Percentiles rank a stretch among this genome's conserved stretches.
These are phyloP conservation scores for Penicillium digitatum DNA, from an alignment of 2,329 filamentous ascomycete genomes.

Conservation along the genomic window DNA sequence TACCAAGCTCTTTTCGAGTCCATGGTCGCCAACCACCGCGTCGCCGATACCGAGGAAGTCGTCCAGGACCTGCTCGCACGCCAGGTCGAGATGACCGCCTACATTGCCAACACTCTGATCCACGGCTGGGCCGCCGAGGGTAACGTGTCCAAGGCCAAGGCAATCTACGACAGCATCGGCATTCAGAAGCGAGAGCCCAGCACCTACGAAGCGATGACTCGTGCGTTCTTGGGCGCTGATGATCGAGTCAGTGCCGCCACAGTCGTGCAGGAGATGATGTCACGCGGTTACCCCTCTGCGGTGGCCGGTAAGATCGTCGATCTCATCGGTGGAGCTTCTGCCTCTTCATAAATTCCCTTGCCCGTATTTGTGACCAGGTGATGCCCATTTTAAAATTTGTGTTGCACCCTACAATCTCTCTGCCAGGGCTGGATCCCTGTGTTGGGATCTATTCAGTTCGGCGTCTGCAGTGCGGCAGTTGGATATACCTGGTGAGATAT, in stretches of 20 bases:
- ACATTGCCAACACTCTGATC: conserved; percentile 97
- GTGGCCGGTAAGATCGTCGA: conserved; percentile 93
- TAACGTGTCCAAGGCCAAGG: conserved; percentile 71
- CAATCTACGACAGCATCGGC: conserved; percentile 75
- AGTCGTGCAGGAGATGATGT: conserved; percentile 86
- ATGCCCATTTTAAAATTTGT: conserved; percentile 10
- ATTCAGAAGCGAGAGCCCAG: conserved; percentile 83
- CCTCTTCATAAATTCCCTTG: conserved; percentile 23
- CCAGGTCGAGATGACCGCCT: conserved; percentile 82
- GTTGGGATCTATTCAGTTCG: conserved; percentile 27
- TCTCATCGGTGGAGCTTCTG: conserved; percentile 59
- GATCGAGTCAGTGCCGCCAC: conserved; percentile 70
- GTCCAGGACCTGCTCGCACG: conserved; percentile 70
- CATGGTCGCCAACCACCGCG: conserved; percentile 90
- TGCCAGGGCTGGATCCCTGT: conserved; percentile 36
- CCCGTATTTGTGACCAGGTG: conserved; percentile 3
- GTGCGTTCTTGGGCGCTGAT: conserved; percentile 81
- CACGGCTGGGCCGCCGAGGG: conserved; percentile 90
- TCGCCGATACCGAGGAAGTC: conserved; percentile 69
- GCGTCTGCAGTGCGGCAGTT: conserved; percentile 25
- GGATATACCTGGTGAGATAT: conserved; percentile 19
- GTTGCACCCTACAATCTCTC: conserved; percentile 18
- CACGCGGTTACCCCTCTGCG: conserved; percentile 82
- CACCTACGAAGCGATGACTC: conserved; percentile 98
- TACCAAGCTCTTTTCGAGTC: conserved; percentile 97